These are phyloP conservation scores for Luffa acutangula DNA, from an alignment of 306 rosid genomes.

Conservation along the genomic window DNA sequence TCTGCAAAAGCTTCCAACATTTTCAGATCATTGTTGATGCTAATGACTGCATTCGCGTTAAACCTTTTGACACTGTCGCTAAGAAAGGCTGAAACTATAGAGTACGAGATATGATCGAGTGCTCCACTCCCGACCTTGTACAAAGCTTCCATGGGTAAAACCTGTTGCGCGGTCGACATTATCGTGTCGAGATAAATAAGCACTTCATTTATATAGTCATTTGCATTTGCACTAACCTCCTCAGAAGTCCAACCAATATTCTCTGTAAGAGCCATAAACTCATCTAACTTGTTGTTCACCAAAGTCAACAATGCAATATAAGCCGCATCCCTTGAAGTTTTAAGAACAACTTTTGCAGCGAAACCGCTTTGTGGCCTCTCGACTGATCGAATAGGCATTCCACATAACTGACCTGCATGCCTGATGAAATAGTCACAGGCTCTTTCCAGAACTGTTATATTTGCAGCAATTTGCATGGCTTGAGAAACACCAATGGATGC, in stretches of 20 bases:
- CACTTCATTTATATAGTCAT: no score
- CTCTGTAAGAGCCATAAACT: constrained; percentile 56
- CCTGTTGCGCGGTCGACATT: constrained; percentile 78
- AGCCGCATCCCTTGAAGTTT: constrained; percentile 66
- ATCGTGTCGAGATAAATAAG: constrained; percentile 81
- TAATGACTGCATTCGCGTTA: constrained; percentile 47
- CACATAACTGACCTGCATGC: constrained; percentile 59
- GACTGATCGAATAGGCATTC: constrained; percentile 30
- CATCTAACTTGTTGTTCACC: constrained; percentile 66
- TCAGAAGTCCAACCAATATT: constrained; percentile 62
- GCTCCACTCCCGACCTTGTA: constrained; percentile 73
- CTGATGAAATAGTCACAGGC: constrained; percentile 81
- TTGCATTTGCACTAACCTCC: constrained; percentile 39
- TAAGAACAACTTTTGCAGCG: constrained; percentile 65
- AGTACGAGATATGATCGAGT: constrained; percentile 66
- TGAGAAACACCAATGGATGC: constrained; percentile 57
- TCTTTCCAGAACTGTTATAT: constrained; percentile 72
- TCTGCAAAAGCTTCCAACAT: constrained; percentile 65
- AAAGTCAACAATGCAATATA: constrained; percentile 45
- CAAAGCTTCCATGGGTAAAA: constrained; percentile 72
- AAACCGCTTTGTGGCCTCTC: constrained; percentile 57
- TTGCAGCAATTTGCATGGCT: constrained; percentile 97
- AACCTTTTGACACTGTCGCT: constrained; percentile 75
- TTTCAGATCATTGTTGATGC: constrained; percentile 44
- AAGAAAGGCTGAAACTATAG: constrained; percentile 53